Evolutionary conservation across 257 asterid genomes (phyloP), one percentile per base, ranked within the genome.

Genomic region (Capsicum rhomboideum): DNA sequence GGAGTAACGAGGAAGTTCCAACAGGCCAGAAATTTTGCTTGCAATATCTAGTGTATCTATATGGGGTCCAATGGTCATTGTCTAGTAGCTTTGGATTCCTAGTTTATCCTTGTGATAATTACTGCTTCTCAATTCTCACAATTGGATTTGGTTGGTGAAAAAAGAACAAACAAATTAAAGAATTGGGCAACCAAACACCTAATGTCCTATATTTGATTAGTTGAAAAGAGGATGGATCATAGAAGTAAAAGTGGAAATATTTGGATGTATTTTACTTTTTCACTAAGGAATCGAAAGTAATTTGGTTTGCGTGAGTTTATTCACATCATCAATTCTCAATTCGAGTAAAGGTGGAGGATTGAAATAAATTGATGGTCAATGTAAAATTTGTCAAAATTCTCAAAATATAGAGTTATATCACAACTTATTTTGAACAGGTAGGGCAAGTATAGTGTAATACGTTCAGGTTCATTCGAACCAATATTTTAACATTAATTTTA

Each of bases 31-130:
- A 69, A 40, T 40, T 40, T 71, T 20, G 31, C 20, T 40, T 20
- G 55, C 79, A 71, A 40, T 71, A 40, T 71, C 78, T 40, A 4
- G 78, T 64, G 28, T 64, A 64, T 64, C 72, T 64, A 64, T 64
- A 64, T 64, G 20, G 79, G 29, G 79, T 71, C 79, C 79, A 40
- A 71, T 68, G 77, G 77, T 67, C 77, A 67, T 2, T 17, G 21
- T 69, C 54, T 40, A 7, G 55, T 21, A 40, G 79, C 54, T 71
- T 71, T 71, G 79, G 79, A 71, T 71, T 71, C 79, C 79, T 40
- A 71, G 6, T 40, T 71, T 6, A 6, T 69, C 6, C 20, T 71
- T 20, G 31, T 71, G 3, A 69, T 69, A 12, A 10, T 69, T 69
- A 40, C 29, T 69, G 4, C 14, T 69, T 18, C 53, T 42, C 29